Conservation (phyloP, 2,329 filamentous ascomycete genomes). For the Pyrenophora tritici-repentis region DNA sequence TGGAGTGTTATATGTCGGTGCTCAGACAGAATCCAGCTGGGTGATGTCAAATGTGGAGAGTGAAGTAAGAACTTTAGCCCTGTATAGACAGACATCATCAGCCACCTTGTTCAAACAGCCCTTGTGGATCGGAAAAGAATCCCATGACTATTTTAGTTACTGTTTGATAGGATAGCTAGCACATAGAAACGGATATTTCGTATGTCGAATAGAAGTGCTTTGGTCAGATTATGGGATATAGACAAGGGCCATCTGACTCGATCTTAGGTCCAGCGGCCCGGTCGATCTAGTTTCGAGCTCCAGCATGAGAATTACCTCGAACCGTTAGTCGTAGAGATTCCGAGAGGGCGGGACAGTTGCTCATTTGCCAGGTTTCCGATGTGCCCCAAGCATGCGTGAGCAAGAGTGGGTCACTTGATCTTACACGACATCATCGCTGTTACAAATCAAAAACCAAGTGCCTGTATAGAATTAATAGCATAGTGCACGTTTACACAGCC, state of each 20-base stretch:
- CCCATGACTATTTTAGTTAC: background rate
- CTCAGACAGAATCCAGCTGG: slow-evolving; percentile 14
- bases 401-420: slow-evolving; percentile 6
- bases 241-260: slow-evolving; percentile 15
- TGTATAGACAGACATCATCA: slow-evolving; percentile 9
- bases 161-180: slow-evolving; percentile 11
- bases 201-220: slow-evolving; percentile 19
- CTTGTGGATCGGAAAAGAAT: background rate
- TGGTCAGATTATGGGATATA: slow-evolving; percentile 16
- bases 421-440: slow-evolving; percentile 2
- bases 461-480: slow-evolving; percentile 3
- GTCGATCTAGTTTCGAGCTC: slow-evolving; percentile 21
- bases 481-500: slow-evolving; percentile 18
- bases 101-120: slow-evolving; percentile 5
- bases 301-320: slow-evolving; percentile 6
- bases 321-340: slow-evolving; percentile 13
- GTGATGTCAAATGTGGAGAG: slow-evolving; percentile 5
- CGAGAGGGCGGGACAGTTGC: slow-evolving; percentile 4
- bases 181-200: slow-evolving; percentile 16
- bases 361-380: slow-evolving; percentile 18
- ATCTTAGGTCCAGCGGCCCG: slow-evolving; percentile 21
- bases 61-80: slow-evolving; percentile 17
- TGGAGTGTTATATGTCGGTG: background rate
- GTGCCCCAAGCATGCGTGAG: slow-evolving; percentile 3
- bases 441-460: background rate